Conservation (phyloP, 225 moss, liverwort and hornwort genomes). For the Bryum argenteum region DNA sequence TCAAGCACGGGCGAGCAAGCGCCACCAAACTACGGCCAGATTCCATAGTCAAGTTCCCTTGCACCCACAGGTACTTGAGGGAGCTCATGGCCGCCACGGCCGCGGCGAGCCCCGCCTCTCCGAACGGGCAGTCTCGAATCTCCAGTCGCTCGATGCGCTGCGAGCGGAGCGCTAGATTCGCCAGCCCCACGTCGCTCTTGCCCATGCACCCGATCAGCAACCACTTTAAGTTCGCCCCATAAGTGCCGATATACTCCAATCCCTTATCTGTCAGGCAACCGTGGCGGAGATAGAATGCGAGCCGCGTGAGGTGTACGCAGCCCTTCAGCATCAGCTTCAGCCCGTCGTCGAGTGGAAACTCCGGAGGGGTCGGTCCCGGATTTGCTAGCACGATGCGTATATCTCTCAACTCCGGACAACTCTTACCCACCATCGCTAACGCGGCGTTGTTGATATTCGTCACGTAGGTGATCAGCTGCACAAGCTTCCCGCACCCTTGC, state of each 20-base stretch:
- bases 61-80: constrained; percentile 73
- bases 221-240: constrained; percentile 65
- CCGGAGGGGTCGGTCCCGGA: constrained; percentile 19
- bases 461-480: constrained; percentile 58
- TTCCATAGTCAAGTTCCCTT: constrained; percentile 48
- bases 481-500: constrained; percentile 63
- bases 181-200: constrained; percentile 63
- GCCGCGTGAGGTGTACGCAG: constrained; percentile 52
- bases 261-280: constrained; percentile 68
- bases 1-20: constrained; percentile 42
- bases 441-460: constrained; percentile 61
- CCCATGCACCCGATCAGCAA: constrained; percentile 73
- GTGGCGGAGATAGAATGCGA: constrained; percentile 64
- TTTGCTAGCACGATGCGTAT: constrained; percentile 62
- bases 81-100: constrained; percentile 49
- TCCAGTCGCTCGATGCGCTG: constrained; percentile 66
- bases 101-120: constrained; percentile 55
- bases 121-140: constrained; percentile 78
- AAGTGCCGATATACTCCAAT: constrained; percentile 65
- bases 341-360: constrained; percentile 74
- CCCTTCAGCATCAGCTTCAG: constrained; percentile 63
- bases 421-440: constrained; percentile 57
- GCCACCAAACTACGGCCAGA: constrained; percentile 45
- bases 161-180: constrained; percentile 45
- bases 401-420: constrained; percentile 61